Conservation (phyloP, 2,329 filamentous ascomycete species). For the Penicillium sp. region DNA sequence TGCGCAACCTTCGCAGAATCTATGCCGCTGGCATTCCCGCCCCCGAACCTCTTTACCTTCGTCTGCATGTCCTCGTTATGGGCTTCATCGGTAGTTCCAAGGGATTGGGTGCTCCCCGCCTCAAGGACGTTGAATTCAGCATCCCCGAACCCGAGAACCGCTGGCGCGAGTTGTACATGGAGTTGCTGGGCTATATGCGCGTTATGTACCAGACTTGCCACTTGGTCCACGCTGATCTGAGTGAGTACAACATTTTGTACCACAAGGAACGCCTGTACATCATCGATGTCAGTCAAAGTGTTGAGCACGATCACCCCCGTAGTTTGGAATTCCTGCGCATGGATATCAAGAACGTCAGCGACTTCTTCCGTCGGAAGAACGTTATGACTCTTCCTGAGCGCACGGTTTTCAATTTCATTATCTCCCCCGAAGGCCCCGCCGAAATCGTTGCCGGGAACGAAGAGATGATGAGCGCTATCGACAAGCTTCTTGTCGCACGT, state of each 20-base stretch:
- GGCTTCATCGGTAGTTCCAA: conserved; percentile 84
- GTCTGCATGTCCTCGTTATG: conserved; percentile 96
- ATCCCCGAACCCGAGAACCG: conserved; percentile 68
- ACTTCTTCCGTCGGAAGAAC: conserved; percentile 86
- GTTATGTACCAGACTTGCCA: conserved; percentile 89
- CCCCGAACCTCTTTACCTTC: conserved; percentile 84
- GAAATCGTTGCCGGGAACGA: conserved; percentile 45
- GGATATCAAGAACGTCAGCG: conserved; percentile 96
- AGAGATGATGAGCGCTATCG: conserved; percentile 62
- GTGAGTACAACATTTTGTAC: conserved; percentile 97
- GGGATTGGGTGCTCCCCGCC: conserved; percentile 82
- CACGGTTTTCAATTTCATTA: conserved; percentile 82
- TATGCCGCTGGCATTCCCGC: conserved; percentile 83
- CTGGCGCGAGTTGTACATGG: conserved; percentile 78
- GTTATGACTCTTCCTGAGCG: conserved; percentile 80
- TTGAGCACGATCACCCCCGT: conserved; percentile 93
- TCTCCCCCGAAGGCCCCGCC: conserved; percentile 54
- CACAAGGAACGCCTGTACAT: conserved; percentile 80
- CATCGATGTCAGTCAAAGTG: conserved; percentile 96
- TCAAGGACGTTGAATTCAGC: conserved; percentile 79
- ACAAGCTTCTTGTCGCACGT: conserved; percentile 65
- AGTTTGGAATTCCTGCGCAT: conserved; percentile 92
- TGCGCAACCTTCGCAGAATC: conserved; percentile 86
- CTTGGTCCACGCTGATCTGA: conserved; percentile 93
- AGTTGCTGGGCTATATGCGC: conserved; percentile 85